Evolutionary conservation across 2,329 filamentous ascomycete species (phyloP), one percentile per base, ranked within the genome.

Genomic region (Colletotrichum sp.): DNA sequence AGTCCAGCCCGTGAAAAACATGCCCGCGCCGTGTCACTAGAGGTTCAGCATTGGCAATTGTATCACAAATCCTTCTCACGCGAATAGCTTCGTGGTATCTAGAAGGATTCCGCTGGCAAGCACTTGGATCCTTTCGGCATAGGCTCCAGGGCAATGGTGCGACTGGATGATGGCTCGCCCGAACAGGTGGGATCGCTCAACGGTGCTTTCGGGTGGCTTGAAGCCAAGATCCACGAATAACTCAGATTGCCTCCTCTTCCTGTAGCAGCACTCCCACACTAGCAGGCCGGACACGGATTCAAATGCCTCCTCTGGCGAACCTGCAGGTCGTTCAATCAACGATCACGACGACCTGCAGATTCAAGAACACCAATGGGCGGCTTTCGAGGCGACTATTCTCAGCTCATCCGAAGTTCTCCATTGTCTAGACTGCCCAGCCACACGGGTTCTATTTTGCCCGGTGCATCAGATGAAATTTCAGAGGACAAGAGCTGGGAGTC

Each of bases 391-490:
- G 16, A 28, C 28, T 9, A 30, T 18, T 16, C 24, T 30, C 18
- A 69, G n/a, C 55, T 55, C 32, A 36, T 65, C 70, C 60, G 26
- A 65, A 10, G 15, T 34, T 64, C 9, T 10, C 44, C 7, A 15
- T 36, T 49, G 32, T 76, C 44, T 34, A 74, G 44, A 59, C 28
- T 59, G 44, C 60, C 55, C 64, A 64, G 64, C 74, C 74, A 57
- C 70, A 65, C 71, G 70, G 59, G 57, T 65, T 28, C 21, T 30
- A 16, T 26, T 16, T 5, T 66, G 36, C 44, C 39, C 28, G 72
- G 18, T 30, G 21, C 18, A 76, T 69, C 74, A 69, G 71, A 76
- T 59, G 70, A 36, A 73, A 69, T 21, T 18, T 24, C 13, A 16
- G 39, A 63, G 52, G 39, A 65, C 18, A 71, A 13, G 16, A 32